Evolutionary conservation across 2,329 filamentous ascomycete species (phyloP), one percentile per base, ranked within the genome.

Genomic region (Penicillium concentricum): DNA sequence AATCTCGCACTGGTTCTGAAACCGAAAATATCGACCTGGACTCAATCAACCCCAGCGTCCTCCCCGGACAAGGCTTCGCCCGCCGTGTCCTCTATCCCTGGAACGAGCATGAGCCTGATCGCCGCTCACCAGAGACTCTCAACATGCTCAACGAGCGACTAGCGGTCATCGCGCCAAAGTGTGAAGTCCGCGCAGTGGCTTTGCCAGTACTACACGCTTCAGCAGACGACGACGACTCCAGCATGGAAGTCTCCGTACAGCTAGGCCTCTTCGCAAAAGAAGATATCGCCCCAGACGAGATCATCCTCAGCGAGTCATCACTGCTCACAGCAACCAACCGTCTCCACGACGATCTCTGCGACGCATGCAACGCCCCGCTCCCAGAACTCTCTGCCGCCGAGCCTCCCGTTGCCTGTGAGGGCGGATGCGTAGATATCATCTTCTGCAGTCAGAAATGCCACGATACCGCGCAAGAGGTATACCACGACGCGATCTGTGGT

Each of bases 321-420:
- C 82, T 96, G 8, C 79, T 99, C 39, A 96, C 92, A 2, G 92
- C 91, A 44, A 94, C 93, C 65, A 94, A 94, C 70, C 87, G 91
- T 30, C 83, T 94, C 13, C 91, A 95, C 70, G 92, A 96, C 60
- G 82, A 89, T 5, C 83, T 93, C 30, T 97, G 93, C 74, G 93
- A 97, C 73, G 92, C 92, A 15, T 97, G 93, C 73, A 91, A 91
- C 66, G 81, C 83, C 8, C 84, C 85, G 24, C 81, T 95, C 6
- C 90, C 89, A 0, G 81, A 82, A 0, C 76, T 90, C 35, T 74
- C 68, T 0, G 66, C 71, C 10, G 57, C 61, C 5, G 65, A 66
- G 1, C 70, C 70, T 1, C 71, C 78, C 5, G 74, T 81, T 7
- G 70, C 76, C 2, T 87, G 84, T 64, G 74, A 79, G 24, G 63